phyloP scores from a whole-genome alignment of 2,329 filamentous ascomycete genomes.

The Emergomyces orientalis region DNA sequence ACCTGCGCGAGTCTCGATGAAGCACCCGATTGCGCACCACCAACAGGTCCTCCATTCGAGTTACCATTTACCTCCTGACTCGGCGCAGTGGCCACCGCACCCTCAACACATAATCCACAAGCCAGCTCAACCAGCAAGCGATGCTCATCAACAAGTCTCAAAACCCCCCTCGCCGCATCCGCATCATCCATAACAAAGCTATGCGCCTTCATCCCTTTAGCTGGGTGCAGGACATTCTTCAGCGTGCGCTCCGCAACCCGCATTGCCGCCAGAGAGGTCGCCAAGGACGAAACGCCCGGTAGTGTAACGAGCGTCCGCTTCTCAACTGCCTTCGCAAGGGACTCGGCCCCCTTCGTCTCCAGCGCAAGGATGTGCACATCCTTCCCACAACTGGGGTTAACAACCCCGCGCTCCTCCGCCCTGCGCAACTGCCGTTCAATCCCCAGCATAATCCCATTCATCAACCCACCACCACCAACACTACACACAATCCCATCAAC shows the following conservation, averaged over 20 bases:
- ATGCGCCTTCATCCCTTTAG: slow-evolving; percentile 42
- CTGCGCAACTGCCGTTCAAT: slow-evolving; percentile 44
- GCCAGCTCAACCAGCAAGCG: slow-evolving; percentile 71
- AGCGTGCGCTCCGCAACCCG: slow-evolving; percentile 61
- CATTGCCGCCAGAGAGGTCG: slow-evolving; percentile 63
- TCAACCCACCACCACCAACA: slow-evolving; percentile 70
- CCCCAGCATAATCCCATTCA: slow-evolving; percentile 66
- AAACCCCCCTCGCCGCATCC: slow-evolving; percentile 69
- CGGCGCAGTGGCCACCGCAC: slow-evolving; percentile 21
- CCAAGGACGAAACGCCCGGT: slow-evolving; percentile 63
- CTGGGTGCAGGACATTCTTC: slow-evolving; percentile 48
- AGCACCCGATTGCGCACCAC: neutral
- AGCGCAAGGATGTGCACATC: slow-evolving; percentile 55
- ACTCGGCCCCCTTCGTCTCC: slow-evolving; percentile 67
- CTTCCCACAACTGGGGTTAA: slow-evolving; percentile 7
- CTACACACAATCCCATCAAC: slow-evolving; percentile 66
- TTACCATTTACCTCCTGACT: slow-evolving; percentile 13
- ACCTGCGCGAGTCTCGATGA: slow-evolving; percentile 48
- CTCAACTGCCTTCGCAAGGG: slow-evolving; percentile 53
- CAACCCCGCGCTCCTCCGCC: neutral
- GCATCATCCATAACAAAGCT: slow-evolving; percentile 61
- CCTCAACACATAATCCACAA: slow-evolving; percentile 69
- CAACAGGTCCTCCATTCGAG: neutral
- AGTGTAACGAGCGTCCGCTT: slow-evolving; percentile 49
- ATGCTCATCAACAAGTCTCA: slow-evolving; percentile 72